These are phyloP conservation scores for Erysimum cheiri DNA, from an alignment of 441 rosid species.

Conservation along the genomic window DNA sequence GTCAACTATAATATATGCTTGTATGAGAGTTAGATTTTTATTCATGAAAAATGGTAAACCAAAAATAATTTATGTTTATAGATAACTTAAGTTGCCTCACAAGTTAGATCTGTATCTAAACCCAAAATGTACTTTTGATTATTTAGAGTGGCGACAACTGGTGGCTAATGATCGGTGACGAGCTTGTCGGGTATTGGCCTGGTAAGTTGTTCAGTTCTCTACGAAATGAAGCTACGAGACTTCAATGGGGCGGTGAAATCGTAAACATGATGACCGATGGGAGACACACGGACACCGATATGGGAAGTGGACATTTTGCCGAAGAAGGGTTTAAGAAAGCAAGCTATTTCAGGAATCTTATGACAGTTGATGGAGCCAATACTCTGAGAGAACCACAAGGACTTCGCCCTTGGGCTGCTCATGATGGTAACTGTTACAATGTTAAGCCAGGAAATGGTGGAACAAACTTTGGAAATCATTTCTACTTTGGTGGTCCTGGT, in stretches of 20 bases:
- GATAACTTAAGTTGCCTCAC: too few species aligned
- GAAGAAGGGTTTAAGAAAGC: slow-evolving; percentile 53
- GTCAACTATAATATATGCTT: too few species aligned
- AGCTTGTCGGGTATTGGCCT: slow-evolving; percentile 60
- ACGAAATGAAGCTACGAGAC: slow-evolving; percentile 44
- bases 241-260: slow-evolving; percentile 62
- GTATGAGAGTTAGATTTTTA: too few species aligned
- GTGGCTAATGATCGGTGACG: slow-evolving; percentile 54
- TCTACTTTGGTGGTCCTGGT: slow-evolving; percentile 79
- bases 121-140: not conserved
- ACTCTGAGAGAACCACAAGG: slow-evolving; percentile 56
- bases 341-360: slow-evolving; percentile 62
- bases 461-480: slow-evolving; percentile 54
- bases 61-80: too few species aligned
- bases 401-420: slow-evolving; percentile 47
- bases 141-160: slow-evolving; percentile 51
- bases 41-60: too few species aligned
- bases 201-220: slow-evolving; percentile 48
- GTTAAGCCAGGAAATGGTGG: slow-evolving; percentile 46
- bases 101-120: not conserved
- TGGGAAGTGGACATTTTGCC: slow-evolving; percentile 64
- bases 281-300: slow-evolving; percentile 53
- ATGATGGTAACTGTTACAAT: slow-evolving; percentile 61
- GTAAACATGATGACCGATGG: slow-evolving; percentile 46
- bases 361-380: slow-evolving; percentile 58